Conservation (phyloP, 2,329 filamentous ascomycete species). For the Alternaria hordeiaustralica region DNA sequence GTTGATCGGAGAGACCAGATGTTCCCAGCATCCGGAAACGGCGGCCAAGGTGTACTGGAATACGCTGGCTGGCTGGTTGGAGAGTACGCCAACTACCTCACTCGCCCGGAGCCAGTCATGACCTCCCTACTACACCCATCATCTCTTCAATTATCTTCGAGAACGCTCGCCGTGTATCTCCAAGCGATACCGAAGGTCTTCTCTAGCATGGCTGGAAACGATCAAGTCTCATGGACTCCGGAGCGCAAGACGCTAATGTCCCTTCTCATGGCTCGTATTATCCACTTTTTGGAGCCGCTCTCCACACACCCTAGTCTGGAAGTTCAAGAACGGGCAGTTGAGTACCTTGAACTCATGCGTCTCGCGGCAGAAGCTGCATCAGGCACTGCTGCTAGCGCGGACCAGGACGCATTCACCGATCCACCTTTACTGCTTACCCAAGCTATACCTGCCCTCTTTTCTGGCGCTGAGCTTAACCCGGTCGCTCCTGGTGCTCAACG, state of each 20-base stretch:
- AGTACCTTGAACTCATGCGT: slow-evolving; percentile 88
- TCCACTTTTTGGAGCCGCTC: slow-evolving; percentile 81
- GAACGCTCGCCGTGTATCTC: slow-evolving; percentile 77
- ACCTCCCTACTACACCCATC: slow-evolving; percentile 74
- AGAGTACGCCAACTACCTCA: slow-evolving; percentile 79
- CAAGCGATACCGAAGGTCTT: slow-evolving; percentile 90
- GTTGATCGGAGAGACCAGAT: slow-evolving; percentile 65
- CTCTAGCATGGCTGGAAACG: slow-evolving; percentile 70
- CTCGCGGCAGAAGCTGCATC: slow-evolving; percentile 82
- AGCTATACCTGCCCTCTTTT: slow-evolving; percentile 86
- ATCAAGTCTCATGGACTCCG: slow-evolving; percentile 71
- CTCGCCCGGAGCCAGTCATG: slow-evolving; percentile 73
- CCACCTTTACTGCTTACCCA: slow-evolving; percentile 86
- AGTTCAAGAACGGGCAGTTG: slow-evolving; percentile 92
- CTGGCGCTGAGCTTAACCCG: slow-evolving; percentile 87
- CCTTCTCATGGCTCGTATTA: slow-evolving; percentile 79
- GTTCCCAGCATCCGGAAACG: slow-evolving; percentile 59
- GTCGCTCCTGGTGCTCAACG: slow-evolving; percentile 82
- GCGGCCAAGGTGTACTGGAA: slow-evolving; percentile 69
- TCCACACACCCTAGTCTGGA: slow-evolving; percentile 85
- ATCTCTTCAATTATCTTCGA: slow-evolving; percentile 64
- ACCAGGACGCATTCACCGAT: slow-evolving; percentile 73
- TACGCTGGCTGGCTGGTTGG: slow-evolving; percentile 86
- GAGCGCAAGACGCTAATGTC: slow-evolving; percentile 76
- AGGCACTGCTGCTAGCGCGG: slow-evolving; percentile 63